These are phyloP conservation scores for Chaetomium olivaceum DNA, from an alignment of 2,329 filamentous ascomycete species.

Conservation along the genomic window DNA sequence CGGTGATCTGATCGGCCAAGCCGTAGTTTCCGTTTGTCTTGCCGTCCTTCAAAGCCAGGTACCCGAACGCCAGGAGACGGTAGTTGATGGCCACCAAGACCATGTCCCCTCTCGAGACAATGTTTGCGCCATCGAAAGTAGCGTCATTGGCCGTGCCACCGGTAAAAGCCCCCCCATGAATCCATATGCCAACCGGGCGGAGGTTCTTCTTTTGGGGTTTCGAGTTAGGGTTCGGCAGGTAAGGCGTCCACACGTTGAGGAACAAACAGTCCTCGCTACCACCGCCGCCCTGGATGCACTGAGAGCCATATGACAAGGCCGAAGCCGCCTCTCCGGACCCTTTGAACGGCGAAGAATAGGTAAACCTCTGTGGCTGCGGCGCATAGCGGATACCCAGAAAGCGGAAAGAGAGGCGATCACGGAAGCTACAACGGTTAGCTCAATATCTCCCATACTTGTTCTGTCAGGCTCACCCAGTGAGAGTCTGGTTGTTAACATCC, in stretches of 20 bases:
- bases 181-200: conserved; percentile 44
- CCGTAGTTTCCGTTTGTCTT: conserved; percentile 51
- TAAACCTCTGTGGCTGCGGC: conserved; percentile 46
- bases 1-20: conserved; percentile 51
- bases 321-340: conserved; percentile 38
- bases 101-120: conserved; percentile 60
- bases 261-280: conserved; percentile 51
- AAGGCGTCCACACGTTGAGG: conserved; percentile 48
- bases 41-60: conserved; percentile 53
- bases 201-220: conserved; percentile 30
- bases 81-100: conserved; percentile 63
- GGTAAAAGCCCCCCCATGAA: conserved; percentile 57
- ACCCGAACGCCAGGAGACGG: conserved; percentile 58
- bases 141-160: conserved; percentile 46
- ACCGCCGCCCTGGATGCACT: conserved; percentile 43
- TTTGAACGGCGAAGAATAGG: conserved; percentile 44
- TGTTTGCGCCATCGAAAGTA: conserved; percentile 53
- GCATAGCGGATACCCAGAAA: conserved; percentile 54
- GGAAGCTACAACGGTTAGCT: conserved; percentile 37
- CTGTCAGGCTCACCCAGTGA: conserved; percentile 38
- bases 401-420: conserved; percentile 51
- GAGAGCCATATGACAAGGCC: conserved; percentile 42
- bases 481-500: conserved; percentile 42
- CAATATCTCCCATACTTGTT: background rate
- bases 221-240: conserved; percentile 39